Conservation (phyloP, 495 filamentous ascomycete genomes). For the Geopyxis carbonaria region DNA sequence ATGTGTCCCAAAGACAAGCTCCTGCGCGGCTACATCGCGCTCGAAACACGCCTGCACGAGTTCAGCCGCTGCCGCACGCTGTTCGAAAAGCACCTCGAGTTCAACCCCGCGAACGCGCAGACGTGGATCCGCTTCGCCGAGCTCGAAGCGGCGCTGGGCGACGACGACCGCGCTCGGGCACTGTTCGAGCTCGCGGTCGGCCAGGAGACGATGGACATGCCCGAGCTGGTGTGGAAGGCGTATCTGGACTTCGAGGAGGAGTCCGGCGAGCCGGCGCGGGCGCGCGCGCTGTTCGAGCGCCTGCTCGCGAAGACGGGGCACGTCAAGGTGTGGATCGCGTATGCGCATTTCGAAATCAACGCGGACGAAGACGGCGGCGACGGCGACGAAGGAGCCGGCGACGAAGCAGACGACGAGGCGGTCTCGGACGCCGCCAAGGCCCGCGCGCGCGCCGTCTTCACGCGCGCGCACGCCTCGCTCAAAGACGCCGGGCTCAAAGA, state of each 20-base stretch:
- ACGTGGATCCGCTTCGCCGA: slow-evolving; percentile 94
- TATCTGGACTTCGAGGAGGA: slow-evolving; percentile 98
- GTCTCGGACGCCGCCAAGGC: slow-evolving; percentile 69
- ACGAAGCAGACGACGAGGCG: slow-evolving; percentile 45
- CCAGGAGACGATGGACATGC: slow-evolving; percentile 85
- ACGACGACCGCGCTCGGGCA: slow-evolving; percentile 67
- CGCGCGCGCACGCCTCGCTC: slow-evolving; percentile 71
- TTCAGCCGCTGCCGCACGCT: slow-evolving; percentile 78
- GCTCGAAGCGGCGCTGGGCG: slow-evolving; percentile 75
- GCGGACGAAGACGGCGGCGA: slow-evolving; percentile 46
- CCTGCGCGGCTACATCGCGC: slow-evolving; percentile 80
- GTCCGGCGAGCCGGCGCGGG: slow-evolving; percentile 68
- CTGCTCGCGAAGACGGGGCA: slow-evolving; percentile 85
- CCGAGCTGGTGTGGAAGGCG: slow-evolving; percentile 87
- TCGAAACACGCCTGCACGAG: slow-evolving; percentile 83
- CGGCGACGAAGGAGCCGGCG: slow-evolving; percentile 34
- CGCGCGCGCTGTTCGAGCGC: slow-evolving; percentile 74
- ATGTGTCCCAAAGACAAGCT: slow-evolving; percentile 92
- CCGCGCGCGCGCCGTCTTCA: slow-evolving; percentile 67
- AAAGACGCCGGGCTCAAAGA: slow-evolving; percentile 88
- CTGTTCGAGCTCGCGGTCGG: slow-evolving; percentile 84
- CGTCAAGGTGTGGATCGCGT: slow-evolving; percentile 97
- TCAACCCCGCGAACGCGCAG: slow-evolving; percentile 71
- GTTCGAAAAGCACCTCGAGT: slow-evolving; percentile 84
- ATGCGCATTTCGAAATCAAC: slow-evolving; percentile 91